Percentiles rank a stretch among this genome's conserved stretches.
Conservation (phyloP, 441 rosid genomes). For the Euphorbia corollata region DNA sequence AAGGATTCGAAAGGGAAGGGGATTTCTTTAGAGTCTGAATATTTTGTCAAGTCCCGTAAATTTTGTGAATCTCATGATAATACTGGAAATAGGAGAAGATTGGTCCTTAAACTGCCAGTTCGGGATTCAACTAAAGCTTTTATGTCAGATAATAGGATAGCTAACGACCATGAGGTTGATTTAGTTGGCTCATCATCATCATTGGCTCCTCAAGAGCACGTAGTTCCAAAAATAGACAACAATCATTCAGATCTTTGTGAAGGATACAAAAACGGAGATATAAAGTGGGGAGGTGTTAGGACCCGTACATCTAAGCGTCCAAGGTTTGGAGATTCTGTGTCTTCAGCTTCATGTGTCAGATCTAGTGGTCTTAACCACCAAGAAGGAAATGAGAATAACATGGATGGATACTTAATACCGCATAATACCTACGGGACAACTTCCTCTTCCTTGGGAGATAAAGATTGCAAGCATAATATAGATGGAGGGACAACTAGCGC, state of each 20-base stretch:
- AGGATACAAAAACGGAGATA: constrained; percentile 44
- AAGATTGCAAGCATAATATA: constrained; percentile 21
- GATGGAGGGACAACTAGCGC: constrained; percentile 25
- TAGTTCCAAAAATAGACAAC: constrained; percentile 14
- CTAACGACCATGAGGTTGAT: constrained; percentile 24
- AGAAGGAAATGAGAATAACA: constrained; percentile 29
- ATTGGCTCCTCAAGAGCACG: constrained; percentile 26
- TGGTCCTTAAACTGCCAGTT: constrained; percentile 72
- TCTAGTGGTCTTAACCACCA: constrained; percentile 25
- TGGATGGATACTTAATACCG: constrained; percentile 28
- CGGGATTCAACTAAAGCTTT: constrained; percentile 46
- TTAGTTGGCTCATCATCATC: constrained; percentile 47
- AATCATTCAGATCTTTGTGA: constrained; percentile 31
- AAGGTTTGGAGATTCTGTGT: constrained; percentile 44
- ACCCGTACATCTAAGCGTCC: constrained; percentile 70
- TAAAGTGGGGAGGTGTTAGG: constrained; percentile 88
- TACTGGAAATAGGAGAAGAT: constrained; percentile 49
- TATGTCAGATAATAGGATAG: constrained; percentile 26
- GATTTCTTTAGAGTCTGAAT: constrained; percentile 43
- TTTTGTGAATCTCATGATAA: constrained; percentile 36
- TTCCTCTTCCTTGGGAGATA: constrained; percentile 24
- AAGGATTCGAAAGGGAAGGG: constrained; percentile 68
- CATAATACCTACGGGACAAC: constrained; percentile 25
- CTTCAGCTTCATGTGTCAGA: constrained; percentile 30
- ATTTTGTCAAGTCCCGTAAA: constrained; percentile 32